A percentile compares a stretch with the other conserved stretches of the same genome.
Conservation (phyloP, 208 protist genomes). For the Crithidia fasciculata region DNA sequence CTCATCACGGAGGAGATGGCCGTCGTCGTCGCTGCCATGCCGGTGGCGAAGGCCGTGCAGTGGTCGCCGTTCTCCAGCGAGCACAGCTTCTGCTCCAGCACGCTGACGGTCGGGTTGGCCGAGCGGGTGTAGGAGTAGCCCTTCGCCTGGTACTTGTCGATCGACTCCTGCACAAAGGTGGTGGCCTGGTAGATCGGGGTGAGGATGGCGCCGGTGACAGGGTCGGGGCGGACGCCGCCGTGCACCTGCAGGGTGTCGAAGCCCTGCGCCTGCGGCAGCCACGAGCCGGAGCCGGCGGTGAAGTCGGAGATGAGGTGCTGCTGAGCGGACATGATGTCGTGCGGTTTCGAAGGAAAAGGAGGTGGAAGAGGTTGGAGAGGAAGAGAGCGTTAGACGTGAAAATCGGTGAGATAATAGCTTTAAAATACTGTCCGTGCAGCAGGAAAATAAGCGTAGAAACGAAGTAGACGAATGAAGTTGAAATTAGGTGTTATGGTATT, state of each 20-base stretch:
- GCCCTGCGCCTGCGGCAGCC: slow-evolving; percentile 67
- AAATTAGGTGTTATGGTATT: too few species aligned
- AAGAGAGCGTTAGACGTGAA: not conserved
- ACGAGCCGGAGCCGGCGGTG: slow-evolving; percentile 70
- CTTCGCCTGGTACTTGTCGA: slow-evolving; percentile 77
- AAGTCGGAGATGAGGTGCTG: slow-evolving; percentile 84
- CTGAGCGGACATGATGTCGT: slow-evolving; percentile 53
- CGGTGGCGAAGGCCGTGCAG: slow-evolving; percentile 86
- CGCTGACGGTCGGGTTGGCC: slow-evolving; percentile 94
- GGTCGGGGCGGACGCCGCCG: slow-evolving; percentile 82
- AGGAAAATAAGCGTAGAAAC: not conserved
- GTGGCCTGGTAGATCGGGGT: slow-evolving; percentile 90
- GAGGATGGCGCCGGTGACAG: slow-evolving; percentile 87
- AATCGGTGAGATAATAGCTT: too few species aligned
- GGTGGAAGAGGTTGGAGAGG: not conserved
- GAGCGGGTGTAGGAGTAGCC: slow-evolving; percentile 94
- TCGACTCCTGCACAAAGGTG: slow-evolving; percentile 92
- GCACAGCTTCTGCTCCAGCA: slow-evolving; percentile 92
- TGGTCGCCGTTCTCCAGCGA: slow-evolving; percentile 91
- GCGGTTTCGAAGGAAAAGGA: too few species aligned
- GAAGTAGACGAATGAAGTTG: too few species aligned
- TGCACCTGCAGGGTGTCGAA: slow-evolving; percentile 88
- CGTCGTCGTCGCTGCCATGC: slow-evolving; percentile 90
- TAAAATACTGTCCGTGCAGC: too few species aligned
- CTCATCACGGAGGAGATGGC: slow-evolving; percentile 92